Evolutionary conservation across 345 rosid genomes (phyloP).

Genomic region (Cochlearia excelsa): DNA sequence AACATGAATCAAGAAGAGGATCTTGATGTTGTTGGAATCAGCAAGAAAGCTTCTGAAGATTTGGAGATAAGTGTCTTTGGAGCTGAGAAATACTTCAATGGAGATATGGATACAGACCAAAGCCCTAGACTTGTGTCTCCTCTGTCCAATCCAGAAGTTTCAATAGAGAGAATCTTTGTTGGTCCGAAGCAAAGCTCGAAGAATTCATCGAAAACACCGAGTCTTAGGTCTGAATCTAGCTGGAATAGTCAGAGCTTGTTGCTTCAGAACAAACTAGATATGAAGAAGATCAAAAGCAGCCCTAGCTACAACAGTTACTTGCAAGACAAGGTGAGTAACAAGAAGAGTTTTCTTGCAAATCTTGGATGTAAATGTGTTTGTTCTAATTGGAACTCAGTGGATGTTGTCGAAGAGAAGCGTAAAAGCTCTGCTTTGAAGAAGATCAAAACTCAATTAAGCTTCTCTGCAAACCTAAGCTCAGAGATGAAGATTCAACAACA

Average conservation of each 20-base stretch:
- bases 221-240: slow-evolving; percentile 48
- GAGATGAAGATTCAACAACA: slow-evolving; percentile 31
- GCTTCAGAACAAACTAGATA: slow-evolving; percentile 53
- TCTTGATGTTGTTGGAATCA: slow-evolving; percentile 19
- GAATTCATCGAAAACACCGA: slow-evolving; percentile 31
- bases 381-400: slow-evolving; percentile 51
- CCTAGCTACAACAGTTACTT: slow-evolving; percentile 28
- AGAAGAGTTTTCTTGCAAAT: slow-evolving; percentile 53
- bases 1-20: slow-evolving; percentile 18
- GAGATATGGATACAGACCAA: slow-evolving; percentile 43
- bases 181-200: slow-evolving; percentile 24
- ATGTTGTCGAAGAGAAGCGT: slow-evolving; percentile 44
- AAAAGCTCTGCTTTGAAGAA: slow-evolving; percentile 27
- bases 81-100: slow-evolving; percentile 84
- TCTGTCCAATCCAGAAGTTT: slow-evolving; percentile 22
- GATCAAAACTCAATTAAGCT: slow-evolving; percentile 28
- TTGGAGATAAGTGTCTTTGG: slow-evolving; percentile 74
- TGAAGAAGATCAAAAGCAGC: slow-evolving; percentile 35
- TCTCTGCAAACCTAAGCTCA: slow-evolving; percentile 38
- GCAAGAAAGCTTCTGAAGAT: slow-evolving; percentile 46
- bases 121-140: slow-evolving; percentile 37
- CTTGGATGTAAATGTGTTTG: slow-evolving; percentile 66
- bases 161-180: slow-evolving; percentile 20
- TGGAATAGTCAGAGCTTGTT: slow-evolving; percentile 53
- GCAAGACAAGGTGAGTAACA: slow-evolving; percentile 26